Conservation (phyloP, 371 early-diverging fungal species). For the Saksenaea oblongispora region DNA sequence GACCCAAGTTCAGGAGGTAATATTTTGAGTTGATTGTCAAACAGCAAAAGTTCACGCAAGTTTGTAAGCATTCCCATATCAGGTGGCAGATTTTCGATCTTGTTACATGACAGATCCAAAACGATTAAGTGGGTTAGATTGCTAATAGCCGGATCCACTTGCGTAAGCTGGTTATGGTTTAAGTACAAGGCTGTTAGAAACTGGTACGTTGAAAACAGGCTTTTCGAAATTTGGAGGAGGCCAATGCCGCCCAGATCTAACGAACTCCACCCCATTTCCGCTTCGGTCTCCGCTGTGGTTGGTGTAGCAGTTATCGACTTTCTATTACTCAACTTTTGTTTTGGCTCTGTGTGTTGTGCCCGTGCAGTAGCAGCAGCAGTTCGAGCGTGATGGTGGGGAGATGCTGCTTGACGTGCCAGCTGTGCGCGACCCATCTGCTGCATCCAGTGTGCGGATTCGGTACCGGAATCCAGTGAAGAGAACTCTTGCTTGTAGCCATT, state of each 20-base stretch:
- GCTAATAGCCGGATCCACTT: conserved; percentile 69
- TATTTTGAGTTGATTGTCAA: conserved; percentile 85
- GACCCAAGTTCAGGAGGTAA: conserved; percentile 89
- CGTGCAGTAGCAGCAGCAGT: conserved; percentile 55
- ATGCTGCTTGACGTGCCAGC: conserved; percentile 60
- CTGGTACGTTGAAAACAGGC: conserved; percentile 64
- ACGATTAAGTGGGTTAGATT: conserved; percentile 58
- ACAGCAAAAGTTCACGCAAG: conserved; percentile 81
- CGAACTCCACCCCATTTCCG: conserved; percentile 59
- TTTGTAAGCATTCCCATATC: conserved; percentile 82
- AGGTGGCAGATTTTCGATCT: conserved; percentile 75
- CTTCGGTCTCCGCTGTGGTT: conserved; percentile 3
- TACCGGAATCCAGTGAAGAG: conserved; percentile 19
- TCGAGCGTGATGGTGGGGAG: conserved; percentile 79
- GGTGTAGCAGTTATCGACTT: neutral
- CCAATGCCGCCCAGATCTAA: conserved; percentile 86
- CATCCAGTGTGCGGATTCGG: conserved; percentile 48
- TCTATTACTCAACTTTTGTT: neutral
- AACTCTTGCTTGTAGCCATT: neutral
- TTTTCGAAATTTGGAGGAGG: conserved; percentile 65
- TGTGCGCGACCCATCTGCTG: conserved; percentile 61
- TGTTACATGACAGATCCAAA: conserved; percentile 84
- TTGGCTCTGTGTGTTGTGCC: conserved; percentile 11
- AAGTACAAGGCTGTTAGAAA: conserved; percentile 86
- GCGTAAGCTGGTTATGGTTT: conserved; percentile 81